Base-by-base conservation (phyloP, 495 filamentous ascomycete genomes). In the Tricharina praecox region DNA sequence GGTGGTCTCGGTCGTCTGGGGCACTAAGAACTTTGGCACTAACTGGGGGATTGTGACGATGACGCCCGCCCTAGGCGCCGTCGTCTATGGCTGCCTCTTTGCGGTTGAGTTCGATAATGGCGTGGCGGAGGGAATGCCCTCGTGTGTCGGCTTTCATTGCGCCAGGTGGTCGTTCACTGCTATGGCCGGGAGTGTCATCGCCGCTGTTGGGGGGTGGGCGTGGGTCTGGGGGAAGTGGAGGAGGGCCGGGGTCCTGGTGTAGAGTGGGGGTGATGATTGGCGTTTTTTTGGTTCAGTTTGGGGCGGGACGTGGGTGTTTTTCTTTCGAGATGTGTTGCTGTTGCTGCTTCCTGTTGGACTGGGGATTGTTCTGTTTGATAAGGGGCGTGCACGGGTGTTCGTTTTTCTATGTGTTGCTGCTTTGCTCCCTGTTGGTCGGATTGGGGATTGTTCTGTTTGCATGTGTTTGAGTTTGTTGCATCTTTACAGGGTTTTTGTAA, bases 31-130 rank as follows among this genome's bases (percentile, higher is more conserved):
- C 63, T 96, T 96, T 62, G 90, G 83, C 49, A 97, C 90, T 2
- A 96, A 97, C 55, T 97, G 88, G 79, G 90, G 90, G 11, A 85
- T 95, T 50, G 78, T 97, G 13, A 83, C 83, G 26, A 82, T 92
- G 67, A 79, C 86, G 40, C 90, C 90, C 7, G 90, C 87, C 1
- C 62, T 75, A 2, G 88, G 88, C 0, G 85, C 86, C 0, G 79
- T 82, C 0, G 67, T 86, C 8, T 97, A 84, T 85, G 83, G 90
- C 0, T 53, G 82, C 3, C 64, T 94, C 10, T 97, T 94, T 59
- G 78, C 78, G 5, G 71, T 67, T 0, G 78, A 83, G 3, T 97
- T 95, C 62, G 78, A 94, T 59, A 50, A 41, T 0, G 52, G 53
- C 35, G 55, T 46, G 23, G 60, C 60, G 4, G 50, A 53, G 1